Evolutionary conservation across 2,329 filamentous ascomycete species (phyloP), one percentile per base, ranked within the genome.

Genomic region (Fusarium sp.): DNA sequence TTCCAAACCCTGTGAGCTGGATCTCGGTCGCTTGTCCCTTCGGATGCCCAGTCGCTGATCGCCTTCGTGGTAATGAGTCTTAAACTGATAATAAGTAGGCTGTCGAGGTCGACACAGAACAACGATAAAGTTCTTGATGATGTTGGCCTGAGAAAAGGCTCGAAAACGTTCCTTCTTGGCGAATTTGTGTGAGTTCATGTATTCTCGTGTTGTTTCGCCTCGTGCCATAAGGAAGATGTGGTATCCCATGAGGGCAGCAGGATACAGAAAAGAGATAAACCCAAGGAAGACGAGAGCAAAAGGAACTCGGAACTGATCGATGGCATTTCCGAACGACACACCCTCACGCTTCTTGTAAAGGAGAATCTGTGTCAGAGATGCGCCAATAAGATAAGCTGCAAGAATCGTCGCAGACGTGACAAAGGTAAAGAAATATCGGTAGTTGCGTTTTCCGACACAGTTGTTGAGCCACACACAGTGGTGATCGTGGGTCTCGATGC

Each of bases 401-500:
- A 98, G 85, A 34, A 98, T 71, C 0, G 93, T 94, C n/a, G 89
- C 89, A 15, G 91, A 89, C 55, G 89, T 89, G 69, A 99, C 90
- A 80, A 98, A 99, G 13, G 92, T 88, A 78, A 98, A 98, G 81
- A 99, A 99, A 80, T 95, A 98, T 68, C 96, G 93, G 82, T 99
- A 99, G 82, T 99, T 99, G 74, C 96, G 93, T 70, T 95, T 91
- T 43, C 96, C 96, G 50, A 99, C 92, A 71, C 96, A 99, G 79
- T 99, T 99, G 82, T 99, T 99, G 68, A 99, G 88, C 96, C 96
- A 99, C 17, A 98, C 94, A 76, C 96, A 99, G 80, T 99, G 96
- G 76, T 99, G 96, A 76, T 99, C 96, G 72, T 98, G 94, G 0
- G 94, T 97, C 80, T 99, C 96, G 63, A 99, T 89, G 78, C 96